Evolutionary conservation across 2,329 filamentous ascomycete genomes (phyloP).

Genomic region (Daldinia sp.): DNA sequence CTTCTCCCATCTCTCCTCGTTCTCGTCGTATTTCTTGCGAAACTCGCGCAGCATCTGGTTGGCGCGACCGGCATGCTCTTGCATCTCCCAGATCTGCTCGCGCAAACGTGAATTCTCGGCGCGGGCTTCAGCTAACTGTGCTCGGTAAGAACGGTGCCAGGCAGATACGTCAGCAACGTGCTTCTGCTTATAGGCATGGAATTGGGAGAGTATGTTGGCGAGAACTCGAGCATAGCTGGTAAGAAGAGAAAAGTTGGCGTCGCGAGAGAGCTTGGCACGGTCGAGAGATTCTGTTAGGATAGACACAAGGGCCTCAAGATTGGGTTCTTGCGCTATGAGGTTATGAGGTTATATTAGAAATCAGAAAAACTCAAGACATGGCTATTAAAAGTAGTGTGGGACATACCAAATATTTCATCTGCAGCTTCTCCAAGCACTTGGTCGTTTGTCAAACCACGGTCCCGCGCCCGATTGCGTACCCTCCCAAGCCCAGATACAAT

Average conservation of each 20-base stretch:
- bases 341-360: conserved; percentile 47
- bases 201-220: conserved; percentile 69
- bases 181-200: conserved; percentile 74
- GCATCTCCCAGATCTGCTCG: conserved; percentile 76
- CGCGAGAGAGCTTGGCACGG: conserved; percentile 69
- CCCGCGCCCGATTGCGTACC: conserved; percentile 68
- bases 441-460: conserved; percentile 67
- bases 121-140: conserved; percentile 73
- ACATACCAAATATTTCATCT: conserved; percentile 67
- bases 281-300: conserved; percentile 72
- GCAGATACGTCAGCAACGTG: conserved; percentile 71
- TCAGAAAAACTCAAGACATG: background rate
- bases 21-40: conserved; percentile 67
- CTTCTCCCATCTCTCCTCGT: conserved; percentile 65
- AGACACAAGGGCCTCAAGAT: conserved; percentile 72
- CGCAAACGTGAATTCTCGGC: conserved; percentile 72
- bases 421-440: conserved; percentile 68
- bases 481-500: conserved; percentile 73
- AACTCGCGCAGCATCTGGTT: conserved; percentile 70
- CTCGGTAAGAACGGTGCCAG: conserved; percentile 75
- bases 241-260: conserved; percentile 70
- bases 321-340: conserved; percentile 65
- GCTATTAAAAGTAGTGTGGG: background rate
- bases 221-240: conserved; percentile 69
- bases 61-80: conserved; percentile 68